Evolutionary conservation across 768 basidiomycete species (phyloP), one percentile per base, ranked within the genome.

Genomic region (Xanthoconium purpureum): DNA sequence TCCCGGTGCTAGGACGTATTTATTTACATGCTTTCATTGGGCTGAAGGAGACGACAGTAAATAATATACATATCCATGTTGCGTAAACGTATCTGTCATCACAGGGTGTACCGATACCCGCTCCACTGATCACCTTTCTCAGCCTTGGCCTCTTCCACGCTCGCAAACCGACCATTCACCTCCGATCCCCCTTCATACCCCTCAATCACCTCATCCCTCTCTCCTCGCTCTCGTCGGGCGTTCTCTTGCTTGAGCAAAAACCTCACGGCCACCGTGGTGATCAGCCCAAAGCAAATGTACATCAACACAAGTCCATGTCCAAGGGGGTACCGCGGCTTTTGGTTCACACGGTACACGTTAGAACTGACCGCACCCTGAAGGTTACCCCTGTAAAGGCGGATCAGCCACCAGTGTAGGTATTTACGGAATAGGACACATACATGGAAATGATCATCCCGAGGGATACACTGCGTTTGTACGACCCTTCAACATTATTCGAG

Each of bases 121-220:
- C 85, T 88, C 88, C 87, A 89, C 45, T 73, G 70, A 69, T 90
- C 87, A 2, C 87, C 88, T 72, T 87, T 88, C 61, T 83, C 84
- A 53, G 75, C 68, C 73, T 84, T 87, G 42, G 86, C 87, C 2
- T 88, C 86, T 18, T 75, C 84, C 10, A 87, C 73, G 28, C 77
- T 84, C 11, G 70, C 77, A 63, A 77, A 88, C 40, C 76, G 73
- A 15, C 85, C 85, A 53, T 87, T 88, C 69, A 73, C 78, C 59
- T 77, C 77, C 42, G 74, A 44, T 55, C 74, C 52, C 29, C 70
- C 63, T 8, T 72, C 69, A 51, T 65, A 57, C 52, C 74, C 55
- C 63, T 74, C 46, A 56, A 91, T 88, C 43, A 84, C 74, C 61
- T 89, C 87, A 62, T 87, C 81, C 35, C 85, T 78, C 63, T 85